Percentiles rank a stretch among this genome's conserved stretches.
These are phyloP conservation scores for Arabidopsis lyrata DNA, from an alignment of 441 rosid species.

Conservation along the genomic window DNA sequence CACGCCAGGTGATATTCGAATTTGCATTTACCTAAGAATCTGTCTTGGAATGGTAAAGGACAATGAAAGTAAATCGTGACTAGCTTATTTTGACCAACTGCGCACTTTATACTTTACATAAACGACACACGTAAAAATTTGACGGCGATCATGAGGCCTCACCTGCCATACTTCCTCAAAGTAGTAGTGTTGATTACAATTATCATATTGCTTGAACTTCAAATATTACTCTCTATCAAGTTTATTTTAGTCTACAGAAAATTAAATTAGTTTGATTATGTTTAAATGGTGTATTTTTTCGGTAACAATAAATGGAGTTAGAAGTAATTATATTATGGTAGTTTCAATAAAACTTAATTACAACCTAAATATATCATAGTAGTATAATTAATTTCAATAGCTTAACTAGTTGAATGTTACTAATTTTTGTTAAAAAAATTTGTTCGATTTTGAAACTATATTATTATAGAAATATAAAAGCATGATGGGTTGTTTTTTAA, in stretches of 20 bases:
- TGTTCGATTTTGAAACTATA: background rate
- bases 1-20: slow-evolving; percentile 15
- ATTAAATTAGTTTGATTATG: background rate
- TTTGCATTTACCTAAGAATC: slow-evolving; percentile 12
- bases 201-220: background rate
- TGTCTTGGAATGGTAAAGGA: slow-evolving; percentile 14
- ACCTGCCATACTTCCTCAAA: slow-evolving; percentile 2
- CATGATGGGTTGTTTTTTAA: background rate
- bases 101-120: background rate
- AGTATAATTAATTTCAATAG: background rate
- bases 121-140: background rate
- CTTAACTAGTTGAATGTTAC: background rate
- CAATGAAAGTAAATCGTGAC: slow-evolving; percentile 15
- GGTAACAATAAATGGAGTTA: background rate
- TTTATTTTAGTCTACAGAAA: background rate
- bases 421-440: background rate
- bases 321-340: background rate
- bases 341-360: background rate
- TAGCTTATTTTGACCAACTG: slow-evolving; percentile 14
- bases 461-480: background rate
- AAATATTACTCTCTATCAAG: background rate
- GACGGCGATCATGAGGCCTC: slow-evolving; percentile 15
- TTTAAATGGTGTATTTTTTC: background rate
- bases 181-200: slow-evolving; percentile 1
- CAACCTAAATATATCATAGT: background rate